Percentiles rank a stretch among this genome's conserved stretches.
phyloP scores from a whole-genome alignment of 805 yeast species.

The Clavispora carvajalis region DNA sequence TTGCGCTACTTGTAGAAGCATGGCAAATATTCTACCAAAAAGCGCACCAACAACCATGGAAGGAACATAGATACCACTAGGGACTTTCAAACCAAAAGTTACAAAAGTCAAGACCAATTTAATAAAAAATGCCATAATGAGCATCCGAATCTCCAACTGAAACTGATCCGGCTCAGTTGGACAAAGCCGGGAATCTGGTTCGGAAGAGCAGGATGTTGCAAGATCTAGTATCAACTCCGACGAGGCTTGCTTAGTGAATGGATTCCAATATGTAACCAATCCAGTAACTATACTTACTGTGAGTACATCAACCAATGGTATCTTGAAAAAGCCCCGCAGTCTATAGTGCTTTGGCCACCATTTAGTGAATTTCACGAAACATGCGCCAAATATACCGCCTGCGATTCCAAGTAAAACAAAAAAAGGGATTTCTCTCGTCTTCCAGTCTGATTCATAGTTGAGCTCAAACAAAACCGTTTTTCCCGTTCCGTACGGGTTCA shows the following conservation, averaged over 20 bases:
- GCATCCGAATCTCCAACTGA: constrained; percentile 25
- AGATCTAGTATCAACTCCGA: constrained; percentile 45
- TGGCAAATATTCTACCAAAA: constrained; percentile 52
- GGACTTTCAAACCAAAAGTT: constrained; percentile 86
- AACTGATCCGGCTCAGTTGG: constrained; percentile 23
- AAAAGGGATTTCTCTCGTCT: constrained; percentile 39
- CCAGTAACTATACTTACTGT: constrained; percentile 43
- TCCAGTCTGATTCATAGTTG: constrained; percentile 48
- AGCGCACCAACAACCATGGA: constrained; percentile 95
- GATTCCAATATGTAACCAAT: constrained; percentile 42
- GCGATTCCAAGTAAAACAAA: constrained; percentile 44
- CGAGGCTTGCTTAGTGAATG: constrained; percentile 44
- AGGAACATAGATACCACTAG: constrained; percentile 94
- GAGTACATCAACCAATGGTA: constrained; percentile 42
- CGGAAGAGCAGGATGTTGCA: constrained; percentile 46
- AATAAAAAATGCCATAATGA: constrained; percentile 38
- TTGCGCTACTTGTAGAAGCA: constrained; percentile 31
- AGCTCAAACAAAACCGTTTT: constrained; percentile 53
- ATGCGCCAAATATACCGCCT: constrained; percentile 53
- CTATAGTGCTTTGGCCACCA: constrained; percentile 45
- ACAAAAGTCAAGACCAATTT: constrained; percentile 56
- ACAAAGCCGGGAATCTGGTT: constrained; percentile 24
- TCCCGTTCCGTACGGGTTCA: constrained; percentile 58
- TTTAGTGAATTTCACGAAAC: constrained; percentile 40
- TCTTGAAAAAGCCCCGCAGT: constrained; percentile 23